Evolutionary conservation across 495 filamentous ascomycete species (phyloP), one percentile per base, ranked within the genome.

Genomic region (Penicillium samsonianum): DNA sequence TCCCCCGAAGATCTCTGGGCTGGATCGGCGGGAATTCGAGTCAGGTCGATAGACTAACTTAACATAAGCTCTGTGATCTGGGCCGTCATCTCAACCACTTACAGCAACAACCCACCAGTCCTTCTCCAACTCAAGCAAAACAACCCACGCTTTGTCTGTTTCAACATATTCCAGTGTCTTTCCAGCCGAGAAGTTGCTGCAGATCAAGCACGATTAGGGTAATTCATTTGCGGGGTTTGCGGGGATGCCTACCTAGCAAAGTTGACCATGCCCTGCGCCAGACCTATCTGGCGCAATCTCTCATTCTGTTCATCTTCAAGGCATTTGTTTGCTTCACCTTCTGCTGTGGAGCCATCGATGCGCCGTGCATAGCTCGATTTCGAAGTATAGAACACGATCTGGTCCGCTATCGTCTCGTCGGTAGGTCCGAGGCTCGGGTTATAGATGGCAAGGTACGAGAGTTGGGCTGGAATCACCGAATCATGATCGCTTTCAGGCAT

Each of bases 51-150:
- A 50, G 87, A 90, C 87, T 91, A 63, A 19, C 23, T 25, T 55
- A 10, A 67, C 68, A 47, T 71, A 33, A 70, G 64, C 53, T 33
- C 26, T 31, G 33, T 50, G 20, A 25, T 58, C 45, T 19, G n/a
- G 30, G 23, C 12, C 3, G 44, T 48, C 50, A 42, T 17, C 22
- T 77, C 58, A 71, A 48, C 10, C 28, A 66, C 72, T 50, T 63
- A 96, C 92, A 56, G 92, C 92, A 45, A 97, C 75, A 61, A 96
- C 84, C 94, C 94, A 99, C 94, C 94, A 99, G 45, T 90, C 87
- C 58, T 87, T 80, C 69, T 91, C 88, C 51, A 98, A 73, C 70
- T 98, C 91, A 62, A 91, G 82, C 14, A 96, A 74, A 40, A 98
- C 80, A 22, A 96, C 87, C 17, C 92, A 80, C 5, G 85, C 84